Conservation (phyloP, 352 stramenopile species). For the Thraustotheca clavata region DNA sequence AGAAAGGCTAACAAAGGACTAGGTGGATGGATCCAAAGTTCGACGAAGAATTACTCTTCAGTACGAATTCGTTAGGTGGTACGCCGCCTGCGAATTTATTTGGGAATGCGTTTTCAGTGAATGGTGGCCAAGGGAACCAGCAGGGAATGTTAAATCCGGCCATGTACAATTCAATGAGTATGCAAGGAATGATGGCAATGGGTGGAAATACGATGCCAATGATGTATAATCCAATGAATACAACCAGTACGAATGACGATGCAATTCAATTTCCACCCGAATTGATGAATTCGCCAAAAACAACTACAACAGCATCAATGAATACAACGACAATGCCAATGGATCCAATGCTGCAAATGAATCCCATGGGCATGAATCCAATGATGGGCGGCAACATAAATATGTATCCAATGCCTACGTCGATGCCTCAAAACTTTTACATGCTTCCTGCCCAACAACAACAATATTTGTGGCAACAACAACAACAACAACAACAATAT, state of each 20-base stretch:
- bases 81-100: not conserved
- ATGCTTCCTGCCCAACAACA: constrained; percentile 15
- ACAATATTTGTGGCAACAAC: constrained; percentile 2
- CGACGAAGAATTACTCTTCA: not conserved
- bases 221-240: constrained; percentile 3
- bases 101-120: not conserved
- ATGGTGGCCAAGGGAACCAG: not conserved
- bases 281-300: not conserved
- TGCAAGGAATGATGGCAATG: constrained; percentile 5
- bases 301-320: not conserved
- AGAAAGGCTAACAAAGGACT: too few relatives aligned
- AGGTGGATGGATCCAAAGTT: not conserved
- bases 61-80: not conserved
- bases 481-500: constrained; percentile 12
- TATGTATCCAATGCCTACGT: constrained; percentile 8
- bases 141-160: not conserved
- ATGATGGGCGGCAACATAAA: constrained; percentile 18
- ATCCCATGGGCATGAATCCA: constrained; percentile 11
- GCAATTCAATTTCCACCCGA: constrained; percentile 1
- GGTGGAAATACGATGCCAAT: not conserved
- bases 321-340: too few relatives aligned
- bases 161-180: constrained; percentile 3
- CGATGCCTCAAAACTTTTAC: constrained; percentile 1
- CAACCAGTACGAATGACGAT: not conserved
- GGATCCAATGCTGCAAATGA: constrained; percentile 5